Evolutionary conservation across 2,329 filamentous ascomycete genomes (phyloP).

Genomic region (Dothistroma septosporum): DNA sequence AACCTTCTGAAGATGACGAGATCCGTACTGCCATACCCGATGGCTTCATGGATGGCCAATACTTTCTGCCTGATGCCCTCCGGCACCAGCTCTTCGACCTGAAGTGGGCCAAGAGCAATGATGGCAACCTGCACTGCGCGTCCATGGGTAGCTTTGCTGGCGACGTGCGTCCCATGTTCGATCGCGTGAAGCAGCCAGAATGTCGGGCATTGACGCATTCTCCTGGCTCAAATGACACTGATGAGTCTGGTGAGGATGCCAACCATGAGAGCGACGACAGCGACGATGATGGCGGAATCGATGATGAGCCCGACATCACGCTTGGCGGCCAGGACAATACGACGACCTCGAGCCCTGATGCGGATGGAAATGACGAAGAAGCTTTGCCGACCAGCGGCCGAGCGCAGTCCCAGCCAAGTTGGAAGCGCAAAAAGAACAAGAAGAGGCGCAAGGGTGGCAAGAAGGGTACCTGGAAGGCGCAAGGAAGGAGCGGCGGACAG

Average conservation of each 20-base stretch:
- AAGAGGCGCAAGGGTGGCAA: constrained; percentile 18
- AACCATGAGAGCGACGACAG: constrained; percentile 25
- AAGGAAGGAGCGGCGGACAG: background rate
- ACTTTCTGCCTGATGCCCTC: constrained; percentile 55
- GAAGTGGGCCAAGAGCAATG: constrained; percentile 58
- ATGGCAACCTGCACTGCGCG: constrained; percentile 57
- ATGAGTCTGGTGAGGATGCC: constrained; percentile 13
- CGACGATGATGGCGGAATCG: constrained; percentile 25
- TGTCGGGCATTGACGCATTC: constrained; percentile 28
- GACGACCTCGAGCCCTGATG: constrained; percentile 8
- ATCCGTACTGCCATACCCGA: constrained; percentile 25
- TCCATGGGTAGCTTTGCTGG: constrained; percentile 36
- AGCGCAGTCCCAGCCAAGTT: constrained; percentile 8
- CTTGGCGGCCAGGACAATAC: constrained; percentile 20
- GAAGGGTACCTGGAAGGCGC: background rate
- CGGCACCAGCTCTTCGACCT: constrained; percentile 70
- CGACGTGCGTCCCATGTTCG: constrained; percentile 25
- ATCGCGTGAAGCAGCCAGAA: constrained; percentile 27
- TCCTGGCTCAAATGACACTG: constrained; percentile 24
- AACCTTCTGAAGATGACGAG: background rate
- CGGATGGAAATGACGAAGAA: constrained; percentile 22
- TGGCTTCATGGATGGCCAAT: constrained; percentile 29
- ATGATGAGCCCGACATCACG: constrained; percentile 25
- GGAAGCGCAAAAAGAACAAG: constrained; percentile 18
- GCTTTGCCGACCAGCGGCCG: constrained; percentile 10